Percentiles rank a stretch among this genome's conserved stretches.
Evolutionary conservation across 2,329 filamentous ascomycete genomes (phyloP).

Genomic region (Fusarium praegraminearum): DNA sequence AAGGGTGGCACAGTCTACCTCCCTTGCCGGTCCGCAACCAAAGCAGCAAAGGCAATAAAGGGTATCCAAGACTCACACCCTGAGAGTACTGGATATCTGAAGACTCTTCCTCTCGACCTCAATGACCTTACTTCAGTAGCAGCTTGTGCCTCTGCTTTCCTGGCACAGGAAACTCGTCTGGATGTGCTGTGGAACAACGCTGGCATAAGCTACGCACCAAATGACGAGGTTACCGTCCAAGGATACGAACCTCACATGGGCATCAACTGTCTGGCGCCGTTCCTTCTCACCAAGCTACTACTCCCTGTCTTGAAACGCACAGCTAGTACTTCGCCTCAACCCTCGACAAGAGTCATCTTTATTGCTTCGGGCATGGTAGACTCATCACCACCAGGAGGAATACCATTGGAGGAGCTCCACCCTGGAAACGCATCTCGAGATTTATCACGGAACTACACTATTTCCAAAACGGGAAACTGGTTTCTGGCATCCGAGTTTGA

Average conservation of each 20-base stretch:
- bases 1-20: constrained; percentile 65
- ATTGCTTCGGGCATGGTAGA: constrained; percentile 46
- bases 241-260: constrained; percentile 51
- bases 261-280: constrained; percentile 51
- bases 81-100: constrained; percentile 33
- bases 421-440: constrained; percentile 27
- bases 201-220: not conserved
- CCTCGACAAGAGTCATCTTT: constrained; percentile 49
- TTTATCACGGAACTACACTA: constrained; percentile 47
- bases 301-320: constrained; percentile 49
- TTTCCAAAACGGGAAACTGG: constrained; percentile 54
- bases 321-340: not conserved
- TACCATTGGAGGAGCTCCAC: constrained; percentile 44
- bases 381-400: constrained; percentile 42
- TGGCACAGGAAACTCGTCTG: constrained; percentile 53
- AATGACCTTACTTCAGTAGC: constrained; percentile 57
- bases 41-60: constrained; percentile 46
- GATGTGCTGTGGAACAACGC: constrained; percentile 60
- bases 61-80: constrained; percentile 19
- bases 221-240: constrained; percentile 34
- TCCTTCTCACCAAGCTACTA: constrained; percentile 52
- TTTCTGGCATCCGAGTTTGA: constrained; percentile 52
- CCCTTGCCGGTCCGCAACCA: not conserved
- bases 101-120: constrained; percentile 55
- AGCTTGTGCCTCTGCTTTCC: constrained; percentile 53